Percentiles rank a stretch among this genome's conserved stretches.
Conservation (phyloP, 1,284 basidiomycete genomes). For the Marasmius oreades region DNA sequence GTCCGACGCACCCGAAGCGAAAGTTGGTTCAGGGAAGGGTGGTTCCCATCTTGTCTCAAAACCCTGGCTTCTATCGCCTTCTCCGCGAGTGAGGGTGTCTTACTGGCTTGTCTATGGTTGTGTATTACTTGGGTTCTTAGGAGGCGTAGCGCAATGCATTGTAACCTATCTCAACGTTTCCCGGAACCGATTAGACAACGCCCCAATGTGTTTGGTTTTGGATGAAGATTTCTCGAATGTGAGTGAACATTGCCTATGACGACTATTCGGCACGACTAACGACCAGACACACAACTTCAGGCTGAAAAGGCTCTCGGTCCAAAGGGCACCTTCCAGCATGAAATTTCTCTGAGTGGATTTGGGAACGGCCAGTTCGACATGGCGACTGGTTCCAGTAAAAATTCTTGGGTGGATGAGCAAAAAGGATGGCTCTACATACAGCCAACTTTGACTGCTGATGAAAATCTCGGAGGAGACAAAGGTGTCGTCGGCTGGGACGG, state of each 20-base stretch:
- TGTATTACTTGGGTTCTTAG: slow-evolving; percentile 6
- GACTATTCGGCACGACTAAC: not conserved
- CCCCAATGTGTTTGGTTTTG: slow-evolving; percentile 64
- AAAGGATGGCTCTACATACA: slow-evolving; percentile 66
- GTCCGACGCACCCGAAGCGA: not conserved
- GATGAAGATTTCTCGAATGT: slow-evolving; percentile 69
- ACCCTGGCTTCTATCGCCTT: slow-evolving; percentile 2
- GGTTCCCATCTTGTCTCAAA: not conserved
- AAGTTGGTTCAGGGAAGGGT: not conserved
- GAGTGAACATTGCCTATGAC: not conserved
- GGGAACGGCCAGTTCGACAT: slow-evolving; percentile 90
- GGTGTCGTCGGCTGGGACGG: slow-evolving; percentile 29
- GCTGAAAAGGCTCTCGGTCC: slow-evolving; percentile 54
- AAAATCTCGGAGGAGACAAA: slow-evolving; percentile 11
- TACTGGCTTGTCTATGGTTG: not conserved
- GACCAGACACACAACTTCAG: not conserved
- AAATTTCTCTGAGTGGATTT: slow-evolving; percentile 82
- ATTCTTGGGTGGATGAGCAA: slow-evolving; percentile 76
- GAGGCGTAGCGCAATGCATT: slow-evolving; percentile 11
- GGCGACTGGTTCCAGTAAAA: slow-evolving; percentile 74
- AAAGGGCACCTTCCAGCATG: slow-evolving; percentile 66
- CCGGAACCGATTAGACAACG: slow-evolving; percentile 5
- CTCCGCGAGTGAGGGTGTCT: slow-evolving; percentile 2
- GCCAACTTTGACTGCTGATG: slow-evolving; percentile 80
- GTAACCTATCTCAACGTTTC: slow-evolving; percentile 10